Conservation (phyloP, 2,329 filamentous ascomycete species). For the Sporothrix protearum region DNA sequence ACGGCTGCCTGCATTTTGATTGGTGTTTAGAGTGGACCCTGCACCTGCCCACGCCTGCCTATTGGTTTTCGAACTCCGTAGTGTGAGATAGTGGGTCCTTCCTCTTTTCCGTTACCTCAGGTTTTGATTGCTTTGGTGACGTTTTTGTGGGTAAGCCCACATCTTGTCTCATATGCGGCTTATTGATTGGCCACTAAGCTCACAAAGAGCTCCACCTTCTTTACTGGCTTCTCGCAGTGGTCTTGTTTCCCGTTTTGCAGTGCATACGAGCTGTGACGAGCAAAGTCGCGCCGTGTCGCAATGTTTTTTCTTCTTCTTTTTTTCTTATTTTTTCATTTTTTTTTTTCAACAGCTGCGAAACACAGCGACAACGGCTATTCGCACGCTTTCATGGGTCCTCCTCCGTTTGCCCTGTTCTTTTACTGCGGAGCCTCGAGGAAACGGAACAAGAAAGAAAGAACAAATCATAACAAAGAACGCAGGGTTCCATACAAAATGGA, state of each 20-base stretch:
- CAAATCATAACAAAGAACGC: not conserved
- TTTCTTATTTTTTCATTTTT: no score
- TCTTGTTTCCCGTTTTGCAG: not conserved
- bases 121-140: constrained; percentile 13
- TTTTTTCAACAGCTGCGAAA: not conserved
- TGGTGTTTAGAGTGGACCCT: not conserved
- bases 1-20: not conserved
- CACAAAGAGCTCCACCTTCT: not conserved
- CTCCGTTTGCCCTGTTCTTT: not conserved
- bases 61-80: not conserved
- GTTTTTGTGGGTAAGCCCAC: not conserved
- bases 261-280: not conserved
- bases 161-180: no score
- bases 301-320: not conserved
- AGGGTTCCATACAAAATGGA: not conserved
- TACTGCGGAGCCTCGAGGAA: not conserved
- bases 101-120: constrained; percentile 11
- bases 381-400: not conserved
- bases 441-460: not conserved
- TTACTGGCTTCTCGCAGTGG: not conserved
- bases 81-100: not conserved
- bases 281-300: not conserved
- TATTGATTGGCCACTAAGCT: not conserved
- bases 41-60: not conserved
- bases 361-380: not conserved